Conservation (phyloP, 257 asterid genomes). For the Nicotiana paniculata region DNA sequence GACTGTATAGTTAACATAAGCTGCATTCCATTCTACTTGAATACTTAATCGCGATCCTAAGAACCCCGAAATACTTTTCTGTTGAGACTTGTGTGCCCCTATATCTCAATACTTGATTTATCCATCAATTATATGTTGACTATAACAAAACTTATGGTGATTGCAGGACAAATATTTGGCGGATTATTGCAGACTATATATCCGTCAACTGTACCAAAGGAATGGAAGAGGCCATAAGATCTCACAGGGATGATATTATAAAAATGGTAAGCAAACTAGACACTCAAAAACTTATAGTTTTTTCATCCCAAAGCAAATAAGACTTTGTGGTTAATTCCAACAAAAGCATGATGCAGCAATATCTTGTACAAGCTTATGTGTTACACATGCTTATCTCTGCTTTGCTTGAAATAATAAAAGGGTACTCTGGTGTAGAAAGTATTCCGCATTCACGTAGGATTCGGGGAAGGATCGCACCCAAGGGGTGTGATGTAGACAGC, state of each 20-base stretch:
- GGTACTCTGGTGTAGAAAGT: too few relatives aligned
- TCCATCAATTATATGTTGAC: not conserved
- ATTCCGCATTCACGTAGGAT: too few relatives aligned
- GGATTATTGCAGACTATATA: conserved; percentile 36
- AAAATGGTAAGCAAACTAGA: not conserved
- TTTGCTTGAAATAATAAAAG: too few relatives aligned
- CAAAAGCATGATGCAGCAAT: not conserved
- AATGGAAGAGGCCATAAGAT: conserved; percentile 31
- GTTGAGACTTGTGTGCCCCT: not conserved
- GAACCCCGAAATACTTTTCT: not conserved
- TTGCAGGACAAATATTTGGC: conserved; percentile 25
- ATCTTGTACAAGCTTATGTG: not conserved
- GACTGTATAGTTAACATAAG: too few relatives aligned
- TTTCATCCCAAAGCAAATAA: not conserved
- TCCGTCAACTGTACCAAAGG: conserved; percentile 35
- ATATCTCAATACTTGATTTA: not conserved
- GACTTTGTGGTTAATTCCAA: not conserved
- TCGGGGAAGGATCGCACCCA: too few relatives aligned
- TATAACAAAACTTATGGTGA: not conserved
- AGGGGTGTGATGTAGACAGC: too few relatives aligned
- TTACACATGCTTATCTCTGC: not conserved
- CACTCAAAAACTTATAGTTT: not conserved
- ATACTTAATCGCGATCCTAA: not conserved
- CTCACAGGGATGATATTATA: not conserved
- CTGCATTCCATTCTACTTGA: not conserved